These are phyloP conservation scores for Piloderma croceum DNA, from an alignment of 768 basidiomycete genomes.

Conservation along the genomic window DNA sequence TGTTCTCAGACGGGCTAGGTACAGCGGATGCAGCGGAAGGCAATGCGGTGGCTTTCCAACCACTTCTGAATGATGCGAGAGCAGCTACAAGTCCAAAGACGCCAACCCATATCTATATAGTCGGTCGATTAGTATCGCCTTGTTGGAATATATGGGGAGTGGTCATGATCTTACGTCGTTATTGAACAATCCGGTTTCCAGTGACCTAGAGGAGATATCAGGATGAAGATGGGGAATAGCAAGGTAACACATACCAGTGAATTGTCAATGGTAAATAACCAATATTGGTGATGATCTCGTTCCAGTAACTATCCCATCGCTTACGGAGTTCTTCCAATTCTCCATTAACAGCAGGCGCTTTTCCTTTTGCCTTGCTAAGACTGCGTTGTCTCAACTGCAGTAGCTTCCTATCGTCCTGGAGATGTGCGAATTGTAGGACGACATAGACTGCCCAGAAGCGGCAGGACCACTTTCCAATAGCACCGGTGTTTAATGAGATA, in stretches of 20 bases:
- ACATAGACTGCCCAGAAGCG: constrained; percentile 82
- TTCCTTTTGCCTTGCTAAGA: constrained; percentile 53
- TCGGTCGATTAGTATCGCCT: not conserved
- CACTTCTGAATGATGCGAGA: constrained; percentile 56
- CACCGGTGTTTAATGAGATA: constrained; percentile 40
- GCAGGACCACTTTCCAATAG: constrained; percentile 62
- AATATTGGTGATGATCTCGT: constrained; percentile 65
- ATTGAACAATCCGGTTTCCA: constrained; percentile 59
- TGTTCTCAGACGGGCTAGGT: too few species aligned
- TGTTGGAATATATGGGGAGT: constrained; percentile 12
- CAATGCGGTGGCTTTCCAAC: constrained; percentile 66
- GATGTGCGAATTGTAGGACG: constrained; percentile 67
- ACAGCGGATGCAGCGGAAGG: constrained; percentile 16
- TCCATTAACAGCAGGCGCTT: constrained; percentile 33
- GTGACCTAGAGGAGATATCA: constrained; percentile 43
- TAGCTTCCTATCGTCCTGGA: constrained; percentile 61
- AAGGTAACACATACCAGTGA: constrained; percentile 58
- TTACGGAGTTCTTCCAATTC: constrained; percentile 54
- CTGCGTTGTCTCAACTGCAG: constrained; percentile 49
- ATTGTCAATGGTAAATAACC: constrained; percentile 78
- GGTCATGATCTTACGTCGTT: constrained; percentile 49
- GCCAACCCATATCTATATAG: constrained; percentile 32
- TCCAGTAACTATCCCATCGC: constrained; percentile 64
- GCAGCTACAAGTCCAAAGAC: constrained; percentile 45
- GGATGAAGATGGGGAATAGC: not conserved